These are phyloP conservation scores for Chionographis japonica DNA, from an alignment of 106 monocot genomes.

Conservation along the genomic window DNA sequence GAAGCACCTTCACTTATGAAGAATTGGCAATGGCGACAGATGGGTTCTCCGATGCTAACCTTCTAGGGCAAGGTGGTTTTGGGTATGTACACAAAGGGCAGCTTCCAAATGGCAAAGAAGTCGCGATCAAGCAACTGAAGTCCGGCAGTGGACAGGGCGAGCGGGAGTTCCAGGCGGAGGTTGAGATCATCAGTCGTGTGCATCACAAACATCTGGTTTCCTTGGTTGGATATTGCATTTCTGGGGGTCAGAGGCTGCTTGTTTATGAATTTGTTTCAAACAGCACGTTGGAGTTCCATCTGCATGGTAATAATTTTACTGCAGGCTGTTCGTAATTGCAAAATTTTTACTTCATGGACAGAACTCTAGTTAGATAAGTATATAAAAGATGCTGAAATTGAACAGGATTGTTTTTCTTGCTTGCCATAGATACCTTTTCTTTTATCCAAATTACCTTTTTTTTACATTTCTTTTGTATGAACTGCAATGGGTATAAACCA, in stretches of 20 bases:
- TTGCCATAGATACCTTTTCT: too few species aligned
- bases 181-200: slow-evolving; percentile 51
- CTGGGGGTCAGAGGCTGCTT: slow-evolving; percentile 33
- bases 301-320: slow-evolving; percentile 31
- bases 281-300: slow-evolving; percentile 46
- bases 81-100: slow-evolving; percentile 44
- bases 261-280: slow-evolving; percentile 52
- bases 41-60: slow-evolving; percentile 41
- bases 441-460: too few species aligned
- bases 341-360: too few species aligned
- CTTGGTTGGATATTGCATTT: slow-evolving; percentile 47
- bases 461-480: too few species aligned
- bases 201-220: slow-evolving; percentile 50
- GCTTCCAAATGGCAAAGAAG: slow-evolving; percentile 38
- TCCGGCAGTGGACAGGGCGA: slow-evolving; percentile 51
- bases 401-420: too few species aligned
- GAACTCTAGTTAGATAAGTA: too few species aligned
- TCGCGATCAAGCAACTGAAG: slow-evolving; percentile 46
- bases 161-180: slow-evolving; percentile 58
- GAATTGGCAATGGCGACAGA: slow-evolving; percentile 30
- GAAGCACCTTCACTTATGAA: slow-evolving; percentile 31
- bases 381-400: too few species aligned
- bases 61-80: slow-evolving; percentile 41
- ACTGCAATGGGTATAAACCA: too few species aligned
- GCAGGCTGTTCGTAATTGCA: too few species aligned